A percentile compares a stretch with the other conserved stretches of the same genome.
Conservation (phyloP, 2,329 filamentous ascomycete species). For the Chaetothyriales sp. region DNA sequence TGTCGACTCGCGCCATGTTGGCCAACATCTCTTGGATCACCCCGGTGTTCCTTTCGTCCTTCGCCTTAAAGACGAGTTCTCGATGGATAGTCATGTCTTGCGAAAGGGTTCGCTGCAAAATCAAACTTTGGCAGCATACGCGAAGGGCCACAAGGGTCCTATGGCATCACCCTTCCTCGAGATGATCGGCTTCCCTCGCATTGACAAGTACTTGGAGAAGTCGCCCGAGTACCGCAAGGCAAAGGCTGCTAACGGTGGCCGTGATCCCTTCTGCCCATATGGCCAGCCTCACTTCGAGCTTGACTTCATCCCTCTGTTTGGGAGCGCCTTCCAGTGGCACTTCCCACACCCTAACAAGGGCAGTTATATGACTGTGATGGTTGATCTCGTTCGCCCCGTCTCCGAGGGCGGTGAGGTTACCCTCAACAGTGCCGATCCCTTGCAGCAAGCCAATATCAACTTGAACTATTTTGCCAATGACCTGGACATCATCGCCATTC, state of each 20-base stretch:
- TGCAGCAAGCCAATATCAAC: slow-evolving; percentile 29
- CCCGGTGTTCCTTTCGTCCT: slow-evolving; percentile 28
- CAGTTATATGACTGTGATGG: slow-evolving; percentile 42
- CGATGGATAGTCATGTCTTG: slow-evolving; percentile 25
- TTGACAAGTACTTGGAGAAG: slow-evolving; percentile 38
- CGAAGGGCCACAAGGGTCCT: slow-evolving; percentile 28
- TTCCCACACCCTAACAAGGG: slow-evolving; percentile 30
- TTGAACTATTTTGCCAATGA: slow-evolving; percentile 34
- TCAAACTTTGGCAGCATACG: slow-evolving; percentile 22
- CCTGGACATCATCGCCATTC: slow-evolving; percentile 41
- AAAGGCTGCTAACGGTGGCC: slow-evolving; percentile 26
- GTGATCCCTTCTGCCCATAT: slow-evolving; percentile 40
- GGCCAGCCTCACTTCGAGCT: slow-evolving; percentile 48
- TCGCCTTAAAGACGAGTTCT: slow-evolving; percentile 27
- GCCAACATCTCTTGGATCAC: slow-evolving; percentile 47
- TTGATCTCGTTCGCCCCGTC: slow-evolving; percentile 35
- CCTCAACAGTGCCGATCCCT: slow-evolving; percentile 25
- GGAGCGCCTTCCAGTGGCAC: slow-evolving; percentile 37
- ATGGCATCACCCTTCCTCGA: slow-evolving; percentile 31
- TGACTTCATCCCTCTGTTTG: slow-evolving; percentile 47
- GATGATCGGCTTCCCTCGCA: slow-evolving; percentile 41
- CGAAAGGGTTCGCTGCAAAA: slow-evolving; percentile 23
- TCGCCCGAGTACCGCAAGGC: slow-evolving; percentile 33
- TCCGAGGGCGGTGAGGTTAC: slow-evolving; percentile 30
- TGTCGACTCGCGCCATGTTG: slow-evolving; percentile 45